phyloP scores from a whole-genome alignment of 2,329 filamentous ascomycete species.

The Ambrosiella beaveri region DNA sequence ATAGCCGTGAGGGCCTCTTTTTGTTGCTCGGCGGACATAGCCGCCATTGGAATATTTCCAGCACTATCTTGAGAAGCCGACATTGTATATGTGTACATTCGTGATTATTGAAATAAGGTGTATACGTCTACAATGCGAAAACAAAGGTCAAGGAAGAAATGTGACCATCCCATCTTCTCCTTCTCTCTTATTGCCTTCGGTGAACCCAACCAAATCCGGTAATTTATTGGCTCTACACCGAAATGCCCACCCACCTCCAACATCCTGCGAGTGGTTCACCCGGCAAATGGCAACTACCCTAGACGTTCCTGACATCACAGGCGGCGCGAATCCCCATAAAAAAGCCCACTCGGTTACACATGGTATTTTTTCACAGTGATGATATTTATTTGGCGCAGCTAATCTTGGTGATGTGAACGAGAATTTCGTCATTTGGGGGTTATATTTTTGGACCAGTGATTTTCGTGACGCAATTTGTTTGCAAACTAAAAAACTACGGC shows the following conservation, averaged over 20 bases:
- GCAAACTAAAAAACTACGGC: background rate
- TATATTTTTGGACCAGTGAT: background rate
- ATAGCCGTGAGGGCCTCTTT: constrained; percentile 51
- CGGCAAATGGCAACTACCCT: background rate
- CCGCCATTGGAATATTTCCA: no score
- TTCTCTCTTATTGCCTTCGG: no score
- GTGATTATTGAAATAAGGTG: background rate
- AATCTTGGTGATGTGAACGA: background rate
- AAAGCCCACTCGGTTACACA: background rate
- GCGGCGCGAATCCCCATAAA: background rate
- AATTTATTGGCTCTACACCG: no score
- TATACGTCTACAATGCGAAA: background rate
- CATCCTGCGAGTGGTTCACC: no score
- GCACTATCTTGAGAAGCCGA: constrained; percentile 9
- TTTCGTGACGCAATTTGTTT: background rate
- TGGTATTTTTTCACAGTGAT: background rate
- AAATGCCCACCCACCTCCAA: no score
- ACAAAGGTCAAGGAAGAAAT: background rate
- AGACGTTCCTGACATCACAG: background rate
- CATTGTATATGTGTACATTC: background rate
- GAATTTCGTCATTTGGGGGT: background rate
- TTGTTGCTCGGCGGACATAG: constrained; percentile 23
- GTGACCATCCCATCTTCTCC: no score
- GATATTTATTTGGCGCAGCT: background rate
- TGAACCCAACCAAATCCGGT: background rate